phyloP scores from a whole-genome alignment of 148 eudicot species.

The Dianthus caryophyllus region DNA sequence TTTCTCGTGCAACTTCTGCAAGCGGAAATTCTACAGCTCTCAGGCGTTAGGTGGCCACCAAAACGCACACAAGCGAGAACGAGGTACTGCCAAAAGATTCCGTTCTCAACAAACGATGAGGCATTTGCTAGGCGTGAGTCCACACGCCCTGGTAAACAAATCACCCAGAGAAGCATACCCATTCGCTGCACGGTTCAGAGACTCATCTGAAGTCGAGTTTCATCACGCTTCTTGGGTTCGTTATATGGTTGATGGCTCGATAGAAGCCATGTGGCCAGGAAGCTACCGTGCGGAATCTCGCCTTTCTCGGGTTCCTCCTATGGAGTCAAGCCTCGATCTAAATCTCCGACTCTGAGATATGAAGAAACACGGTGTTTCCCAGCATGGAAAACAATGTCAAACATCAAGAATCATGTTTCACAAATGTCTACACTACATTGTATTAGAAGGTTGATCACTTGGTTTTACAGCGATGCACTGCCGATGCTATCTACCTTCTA shows the following conservation, averaged over 20 bases:
- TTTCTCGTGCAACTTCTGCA: slow-evolving; percentile 71
- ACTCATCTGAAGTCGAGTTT: slow-evolving; percentile 18
- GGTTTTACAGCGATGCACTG: too few species aligned
- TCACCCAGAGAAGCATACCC: slow-evolving; percentile 30
- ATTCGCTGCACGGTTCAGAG: slow-evolving; percentile 27
- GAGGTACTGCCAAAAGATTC: slow-evolving; percentile 56
- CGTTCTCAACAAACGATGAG: slow-evolving; percentile 48
- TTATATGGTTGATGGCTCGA: slow-evolving; percentile 24
- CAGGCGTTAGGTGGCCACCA: slow-evolving; percentile 91
- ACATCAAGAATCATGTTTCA: neutral
- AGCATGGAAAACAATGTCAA: neutral
- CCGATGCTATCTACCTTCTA: too few species aligned
- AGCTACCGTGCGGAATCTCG: slow-evolving; percentile 48
- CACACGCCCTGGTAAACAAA: slow-evolving; percentile 62
- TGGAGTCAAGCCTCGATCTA: slow-evolving; percentile 37
- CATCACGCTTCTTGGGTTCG: slow-evolving; percentile 20
- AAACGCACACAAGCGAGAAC: slow-evolving; percentile 79
- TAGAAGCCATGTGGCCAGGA: slow-evolving; percentile 49
- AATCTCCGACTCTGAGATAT: slow-evolving; percentile 41
- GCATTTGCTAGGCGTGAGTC: slow-evolving; percentile 43
- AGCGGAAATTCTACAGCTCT: slow-evolving; percentile 73
- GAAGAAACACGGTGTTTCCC: slow-evolving; percentile 9
- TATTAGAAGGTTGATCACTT: slow-evolving; percentile 8
- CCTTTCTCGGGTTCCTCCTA: slow-evolving; percentile 29
- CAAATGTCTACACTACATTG: slow-evolving; percentile 11